Conservation (phyloP, 129 eudicot species). For the Artemisia tridentata region DNA sequence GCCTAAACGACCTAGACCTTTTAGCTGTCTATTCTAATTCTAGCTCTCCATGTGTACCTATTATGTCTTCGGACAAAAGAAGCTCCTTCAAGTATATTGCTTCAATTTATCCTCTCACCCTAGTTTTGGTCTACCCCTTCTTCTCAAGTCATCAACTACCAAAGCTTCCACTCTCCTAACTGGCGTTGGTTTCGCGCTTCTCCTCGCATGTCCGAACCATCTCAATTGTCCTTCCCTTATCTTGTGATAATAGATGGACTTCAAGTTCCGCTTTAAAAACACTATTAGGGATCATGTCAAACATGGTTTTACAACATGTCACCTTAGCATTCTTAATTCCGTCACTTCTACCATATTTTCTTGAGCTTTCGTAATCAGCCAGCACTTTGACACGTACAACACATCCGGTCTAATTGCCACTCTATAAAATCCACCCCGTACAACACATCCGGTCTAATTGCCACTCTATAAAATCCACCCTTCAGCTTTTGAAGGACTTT, state of each 20-base stretch:
- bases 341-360: neutral
- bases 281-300: neutral
- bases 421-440: neutral
- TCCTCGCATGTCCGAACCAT: neutral
- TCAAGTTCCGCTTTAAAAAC: too few relatives aligned
- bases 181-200: neutral
- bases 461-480: neutral
- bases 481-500: neutral
- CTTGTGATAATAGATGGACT: neutral
- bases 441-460: neutral
- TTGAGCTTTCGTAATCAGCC: neutral
- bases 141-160: neutral
- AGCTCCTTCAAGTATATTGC: neutral
- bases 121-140: neutral
- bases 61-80: neutral
- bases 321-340: neutral
- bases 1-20: too few relatives aligned
- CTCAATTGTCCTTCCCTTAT: neutral
- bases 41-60: too few relatives aligned
- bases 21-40: too few relatives aligned
- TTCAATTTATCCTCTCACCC: neutral
- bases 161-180: neutral
- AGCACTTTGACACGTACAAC: neutral
- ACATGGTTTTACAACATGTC: neutral
- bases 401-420: neutral